phyloP scores from a whole-genome alignment of 1,284 basidiomycete species.

The Microbotryomycetes sp. region DNA sequence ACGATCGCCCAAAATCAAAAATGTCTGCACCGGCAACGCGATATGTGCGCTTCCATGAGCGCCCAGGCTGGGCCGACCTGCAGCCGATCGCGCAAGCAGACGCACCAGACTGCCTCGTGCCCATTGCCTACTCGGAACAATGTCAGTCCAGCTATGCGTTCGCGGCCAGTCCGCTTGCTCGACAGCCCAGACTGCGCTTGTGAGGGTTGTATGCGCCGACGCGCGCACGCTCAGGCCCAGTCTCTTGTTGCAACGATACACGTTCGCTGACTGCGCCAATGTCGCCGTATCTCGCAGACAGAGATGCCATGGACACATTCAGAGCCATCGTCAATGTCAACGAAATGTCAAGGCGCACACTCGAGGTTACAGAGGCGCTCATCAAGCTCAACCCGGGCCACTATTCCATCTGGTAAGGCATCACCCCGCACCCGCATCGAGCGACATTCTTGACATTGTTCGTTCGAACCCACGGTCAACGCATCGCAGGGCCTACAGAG shows the following conservation, averaged over 20 bases:
- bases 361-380: slow-evolving; percentile 74
- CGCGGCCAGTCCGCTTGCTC: background rate
- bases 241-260: background rate
- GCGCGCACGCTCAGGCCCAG: too few relatives aligned
- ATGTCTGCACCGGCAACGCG: background rate
- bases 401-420: slow-evolving; percentile 77
- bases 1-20: too few relatives aligned
- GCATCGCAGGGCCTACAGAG: slow-evolving; percentile 77
- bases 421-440: background rate
- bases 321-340: slow-evolving; percentile 65
- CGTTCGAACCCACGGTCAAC: background rate
- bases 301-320: slow-evolving; percentile 85
- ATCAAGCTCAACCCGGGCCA: slow-evolving; percentile 85
- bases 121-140: slow-evolving; percentile 77
- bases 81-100: slow-evolving; percentile 74
- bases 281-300: slow-evolving; percentile 53
- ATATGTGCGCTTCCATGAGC: slow-evolving; percentile 39
- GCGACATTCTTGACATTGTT: background rate
- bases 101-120: slow-evolving; percentile 64
- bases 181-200: too few relatives aligned
- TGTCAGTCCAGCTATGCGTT: slow-evolving; percentile 51
- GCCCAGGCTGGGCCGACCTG: slow-evolving; percentile 70
- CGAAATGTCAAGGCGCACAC: slow-evolving; percentile 69
- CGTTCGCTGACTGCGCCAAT: background rate
- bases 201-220: too few relatives aligned